Base-by-base conservation (phyloP, 2,329 filamentous ascomycete genomes). In the Colletotrichum sp. region DNA sequence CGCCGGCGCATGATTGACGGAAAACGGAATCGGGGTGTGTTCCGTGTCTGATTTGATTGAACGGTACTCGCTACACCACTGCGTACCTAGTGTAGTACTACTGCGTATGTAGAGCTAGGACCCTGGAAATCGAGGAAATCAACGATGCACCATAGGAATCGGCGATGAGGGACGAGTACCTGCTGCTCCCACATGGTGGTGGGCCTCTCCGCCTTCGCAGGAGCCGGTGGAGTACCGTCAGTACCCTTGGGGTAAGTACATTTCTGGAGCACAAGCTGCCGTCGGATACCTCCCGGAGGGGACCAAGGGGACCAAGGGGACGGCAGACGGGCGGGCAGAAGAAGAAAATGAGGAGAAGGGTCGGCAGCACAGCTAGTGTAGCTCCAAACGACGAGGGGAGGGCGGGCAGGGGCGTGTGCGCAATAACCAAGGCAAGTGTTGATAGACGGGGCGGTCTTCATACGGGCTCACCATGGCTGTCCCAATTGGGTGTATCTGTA, bases 81-180 rank as follows among this genome's bases (percentile, higher is more conserved):
- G 34, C 34, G 34, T 15, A 36, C 28, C 28, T 30, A 30, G 28
- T 30, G 28, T 30, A 30, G 28, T 30, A 30, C 28, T 30, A 30
- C 28, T 30, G 28, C 28, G 28, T 30, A 30, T 30, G 34, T 36
- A 36, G 34, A 36, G 65, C 64, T 65, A 76, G 59, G 74, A 76
- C 74, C 74, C 74, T 76, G 74, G 70, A 74, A 65, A 76, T 76
- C 74, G 70, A 52, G 34, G 59, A 69, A 24, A 73, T 62, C 59
- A 76, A 28, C 65, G 74, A 76, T 76, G 70, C 59, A 26, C 74
- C 74, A 65, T 76, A 76, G 57, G 36, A 68, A 76, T 76, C 74
- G 64, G 34, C 74, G 64, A 76, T 76, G 74, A 69, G 34, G 59
- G 57, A 73, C 44, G 28, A 74, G 59, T 60, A 64, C 59, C 44